phyloP scores from a whole-genome alignment of 768 basidiomycete species.

The Phylloporus scabripes region DNA sequence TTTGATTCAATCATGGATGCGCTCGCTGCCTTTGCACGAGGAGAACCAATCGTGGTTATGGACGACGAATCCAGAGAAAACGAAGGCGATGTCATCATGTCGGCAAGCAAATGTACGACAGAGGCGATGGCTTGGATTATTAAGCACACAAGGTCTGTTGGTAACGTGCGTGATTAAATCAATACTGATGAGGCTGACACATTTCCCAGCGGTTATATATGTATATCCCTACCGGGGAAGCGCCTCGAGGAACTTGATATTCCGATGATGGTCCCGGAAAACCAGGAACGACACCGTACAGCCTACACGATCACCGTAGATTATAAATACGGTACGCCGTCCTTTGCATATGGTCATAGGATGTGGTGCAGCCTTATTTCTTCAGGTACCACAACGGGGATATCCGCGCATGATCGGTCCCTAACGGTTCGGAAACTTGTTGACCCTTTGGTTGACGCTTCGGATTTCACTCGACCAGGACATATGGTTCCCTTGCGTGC shows the following conservation, averaged over 20 bases:
- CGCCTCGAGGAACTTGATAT: slow-evolving; percentile 75
- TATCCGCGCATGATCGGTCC: slow-evolving; percentile 92
- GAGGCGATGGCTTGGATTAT: slow-evolving; percentile 99
- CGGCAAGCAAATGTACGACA: slow-evolving; percentile 77
- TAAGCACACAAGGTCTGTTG: slow-evolving; percentile 80
- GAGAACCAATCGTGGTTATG: slow-evolving; percentile 95
- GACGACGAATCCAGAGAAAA: slow-evolving; percentile 96
- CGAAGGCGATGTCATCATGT: slow-evolving; percentile 93
- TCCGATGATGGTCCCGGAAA: slow-evolving; percentile 90
- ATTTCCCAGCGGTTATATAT: slow-evolving; percentile 79
- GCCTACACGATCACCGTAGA: slow-evolving; percentile 97
- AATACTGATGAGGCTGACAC: slow-evolving; percentile 7
- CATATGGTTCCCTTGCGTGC: slow-evolving; percentile 94
- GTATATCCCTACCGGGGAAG: slow-evolving; percentile 72
- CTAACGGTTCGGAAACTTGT: slow-evolving; percentile 84
- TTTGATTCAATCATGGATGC: slow-evolving; percentile 85
- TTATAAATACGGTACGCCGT: slow-evolving; percentile 67
- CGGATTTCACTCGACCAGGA: slow-evolving; percentile 87
- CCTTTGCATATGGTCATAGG: neutral
- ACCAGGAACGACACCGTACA: slow-evolving; percentile 87
- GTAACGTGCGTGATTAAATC: neutral
- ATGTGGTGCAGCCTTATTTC: neutral
- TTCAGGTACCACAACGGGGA: slow-evolving; percentile 88
- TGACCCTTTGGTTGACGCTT: slow-evolving; percentile 43
- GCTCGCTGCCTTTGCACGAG: slow-evolving; percentile 63